Conservation (phyloP, 2,329 filamentous ascomycete species). For the Botryosphaeria dothidea region DNA sequence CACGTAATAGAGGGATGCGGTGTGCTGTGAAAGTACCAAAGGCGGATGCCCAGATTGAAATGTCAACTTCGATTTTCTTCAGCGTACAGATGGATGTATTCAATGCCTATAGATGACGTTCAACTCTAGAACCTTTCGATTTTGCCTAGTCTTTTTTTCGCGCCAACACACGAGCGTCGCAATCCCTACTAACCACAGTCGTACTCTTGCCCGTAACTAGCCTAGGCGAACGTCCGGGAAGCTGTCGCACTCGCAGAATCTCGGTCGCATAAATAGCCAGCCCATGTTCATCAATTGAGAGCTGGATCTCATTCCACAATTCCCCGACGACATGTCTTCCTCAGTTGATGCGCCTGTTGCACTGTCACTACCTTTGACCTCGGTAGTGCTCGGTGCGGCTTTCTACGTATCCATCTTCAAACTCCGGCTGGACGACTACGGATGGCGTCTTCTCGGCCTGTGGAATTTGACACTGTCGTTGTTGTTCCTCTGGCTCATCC, state of each 20-base stretch:
- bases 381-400: background rate
- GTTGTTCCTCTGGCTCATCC: background rate
- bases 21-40: background rate
- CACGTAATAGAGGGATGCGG: background rate
- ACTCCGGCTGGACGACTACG: slow-evolving; percentile 6
- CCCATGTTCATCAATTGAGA: background rate
- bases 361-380: slow-evolving; percentile 1
- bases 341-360: background rate
- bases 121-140: too few relatives aligned
- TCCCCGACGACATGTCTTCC: background rate
- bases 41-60: background rate
- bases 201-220: background rate
- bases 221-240: background rate
- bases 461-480: slow-evolving; percentile 1
- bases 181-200: background rate
- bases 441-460: slow-evolving; percentile 10
- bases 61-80: background rate
- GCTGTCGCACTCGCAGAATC: background rate
- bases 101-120: too few relatives aligned
- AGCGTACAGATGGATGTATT: too few relatives aligned
- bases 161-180: too few relatives aligned
- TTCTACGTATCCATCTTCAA: background rate
- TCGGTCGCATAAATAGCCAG: background rate
- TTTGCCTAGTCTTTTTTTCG: too few relatives aligned
- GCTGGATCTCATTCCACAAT: background rate